Evolutionary conservation across 768 basidiomycete species (phyloP).

Genomic region (Tubosaeta brunneosetosa): DNA sequence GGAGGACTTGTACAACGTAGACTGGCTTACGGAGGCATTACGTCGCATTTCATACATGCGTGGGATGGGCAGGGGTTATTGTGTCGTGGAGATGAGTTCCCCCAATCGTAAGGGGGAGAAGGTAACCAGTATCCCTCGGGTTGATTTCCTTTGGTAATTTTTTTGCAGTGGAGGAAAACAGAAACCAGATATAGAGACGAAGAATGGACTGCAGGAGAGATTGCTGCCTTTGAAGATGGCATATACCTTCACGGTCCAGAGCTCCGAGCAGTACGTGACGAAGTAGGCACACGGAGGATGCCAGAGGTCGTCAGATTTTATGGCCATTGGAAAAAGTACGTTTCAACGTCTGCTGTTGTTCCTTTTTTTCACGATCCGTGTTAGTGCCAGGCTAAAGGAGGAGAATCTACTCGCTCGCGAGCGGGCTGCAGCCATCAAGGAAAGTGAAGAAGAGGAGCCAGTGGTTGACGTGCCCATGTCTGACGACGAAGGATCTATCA

Average conservation of each 20-base stretch:
- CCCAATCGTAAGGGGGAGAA: constrained; percentile 52
- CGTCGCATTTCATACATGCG: constrained; percentile 69
- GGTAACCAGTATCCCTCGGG: constrained; percentile 38
- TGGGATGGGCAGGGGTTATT: constrained; percentile 50
- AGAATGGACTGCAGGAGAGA: constrained; percentile 67
- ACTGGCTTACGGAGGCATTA: constrained; percentile 76
- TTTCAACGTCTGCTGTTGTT: constrained; percentile 3
- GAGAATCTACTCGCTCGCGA: constrained; percentile 53
- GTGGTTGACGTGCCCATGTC: constrained; percentile 29
- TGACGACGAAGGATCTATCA: constrained; percentile 78
- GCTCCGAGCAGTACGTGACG: constrained; percentile 71
- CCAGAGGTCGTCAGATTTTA: constrained; percentile 81
- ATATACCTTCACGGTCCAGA: constrained; percentile 73
- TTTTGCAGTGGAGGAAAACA: constrained; percentile 64
- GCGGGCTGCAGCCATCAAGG: constrained; percentile 30
- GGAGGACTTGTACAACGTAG: constrained; percentile 57
- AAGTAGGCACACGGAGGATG: constrained; percentile 64
- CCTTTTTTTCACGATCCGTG: constrained; percentile 8
- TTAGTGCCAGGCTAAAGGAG: constrained; percentile 63
- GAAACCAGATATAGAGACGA: constrained; percentile 65
- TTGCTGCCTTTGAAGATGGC: constrained; percentile 71
- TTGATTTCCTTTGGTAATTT: constrained; percentile 7
- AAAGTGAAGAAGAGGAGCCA: constrained; percentile 24
- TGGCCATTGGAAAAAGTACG: constrained; percentile 81
- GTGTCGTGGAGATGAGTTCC: constrained; percentile 60